Base-by-base conservation (phyloP, 2,329 filamentous ascomycete species). In the Sporothrix humicola region DNA sequence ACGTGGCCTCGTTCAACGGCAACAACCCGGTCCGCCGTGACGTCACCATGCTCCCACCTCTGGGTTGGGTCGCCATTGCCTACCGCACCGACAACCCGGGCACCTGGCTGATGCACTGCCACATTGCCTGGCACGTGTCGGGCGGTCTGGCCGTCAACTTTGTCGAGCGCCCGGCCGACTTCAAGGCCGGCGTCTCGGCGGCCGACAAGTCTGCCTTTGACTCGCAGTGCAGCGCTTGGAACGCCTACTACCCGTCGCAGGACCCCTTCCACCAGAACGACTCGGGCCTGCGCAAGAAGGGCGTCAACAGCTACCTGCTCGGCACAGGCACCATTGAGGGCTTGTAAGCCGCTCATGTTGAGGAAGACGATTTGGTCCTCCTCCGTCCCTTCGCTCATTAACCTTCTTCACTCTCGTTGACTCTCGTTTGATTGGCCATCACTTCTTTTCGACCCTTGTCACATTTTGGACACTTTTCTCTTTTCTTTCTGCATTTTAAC, bases 71-170 rank as follows among this genome's bases (percentile, higher is more conserved):
- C 7, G 81, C 83, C 9, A 79, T 87, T 15, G 85, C 82, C 0
- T 87, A 85, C 78, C 76, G 80, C 72, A 80, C 83, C 0, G 82
- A 88, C 77, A 87, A 87, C 74, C 86, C 85, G 0, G 86, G 85
- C 58, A 78, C 81, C 15, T 85, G 84, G 83, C 76, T 84, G 66
- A 79, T 85, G 77, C 83, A 85, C 76, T 85, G 83, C 78, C 83
- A 85, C 76, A 85, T 85, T 76, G 82, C 83, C 23, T 86, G 82
- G 84, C 86, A 88, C 77, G 80, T 85, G 13, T 79, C 78, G 46
- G 81, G 82, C 74, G 85, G 85, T 61, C 81, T 88, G 3, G 84
- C 82, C 5, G 77, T 87, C 59, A 86, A 87, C 78, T 87, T 88
- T 76, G 73, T 88, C 10, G 87, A 79, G 75, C 74, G 75, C 17